These are phyloP conservation scores for Rosa chinensis DNA, from an alignment of 306 rosid species.

Conservation along the genomic window DNA sequence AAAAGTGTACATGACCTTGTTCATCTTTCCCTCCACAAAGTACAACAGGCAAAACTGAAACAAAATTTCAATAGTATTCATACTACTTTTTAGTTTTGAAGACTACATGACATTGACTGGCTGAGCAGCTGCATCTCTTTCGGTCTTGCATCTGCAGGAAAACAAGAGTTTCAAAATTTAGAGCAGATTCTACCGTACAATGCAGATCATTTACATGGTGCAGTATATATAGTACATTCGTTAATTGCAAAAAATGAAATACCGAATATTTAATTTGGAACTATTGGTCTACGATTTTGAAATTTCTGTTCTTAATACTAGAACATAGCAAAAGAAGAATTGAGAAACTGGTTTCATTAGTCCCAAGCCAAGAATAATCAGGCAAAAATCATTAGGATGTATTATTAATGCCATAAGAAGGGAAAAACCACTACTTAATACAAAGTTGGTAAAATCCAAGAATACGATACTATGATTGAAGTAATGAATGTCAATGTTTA, in stretches of 20 bases:
- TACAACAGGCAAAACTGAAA: conserved; percentile 31
- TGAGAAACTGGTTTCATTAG: neutral
- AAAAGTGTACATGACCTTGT: conserved; percentile 19
- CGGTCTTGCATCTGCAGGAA: conserved; percentile 77
- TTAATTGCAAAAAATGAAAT: neutral
- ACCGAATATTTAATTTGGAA: neutral
- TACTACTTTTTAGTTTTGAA: conserved; percentile 20
- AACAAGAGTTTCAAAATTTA: conserved; percentile 21
- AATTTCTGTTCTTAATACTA: neutral
- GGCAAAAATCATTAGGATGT: neutral
- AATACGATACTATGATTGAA: neutral
- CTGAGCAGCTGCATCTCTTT: conserved; percentile 50
- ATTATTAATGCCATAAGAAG: too few species aligned
- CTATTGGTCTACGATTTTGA: neutral
- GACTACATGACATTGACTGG: conserved; percentile 60
- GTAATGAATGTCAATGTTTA: neutral
- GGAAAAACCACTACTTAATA: neutral
- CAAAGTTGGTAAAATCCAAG: neutral
- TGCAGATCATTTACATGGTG: neutral
- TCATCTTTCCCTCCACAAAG: conserved; percentile 24
- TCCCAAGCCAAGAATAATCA: neutral
- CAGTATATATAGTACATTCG: neutral
- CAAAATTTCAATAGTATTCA: conserved; percentile 31
- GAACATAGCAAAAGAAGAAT: neutral
- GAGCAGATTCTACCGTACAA: neutral